phyloP scores from a whole-genome alignment of 2,329 filamentous ascomycete species.

The Alternaria sp. region DNA sequence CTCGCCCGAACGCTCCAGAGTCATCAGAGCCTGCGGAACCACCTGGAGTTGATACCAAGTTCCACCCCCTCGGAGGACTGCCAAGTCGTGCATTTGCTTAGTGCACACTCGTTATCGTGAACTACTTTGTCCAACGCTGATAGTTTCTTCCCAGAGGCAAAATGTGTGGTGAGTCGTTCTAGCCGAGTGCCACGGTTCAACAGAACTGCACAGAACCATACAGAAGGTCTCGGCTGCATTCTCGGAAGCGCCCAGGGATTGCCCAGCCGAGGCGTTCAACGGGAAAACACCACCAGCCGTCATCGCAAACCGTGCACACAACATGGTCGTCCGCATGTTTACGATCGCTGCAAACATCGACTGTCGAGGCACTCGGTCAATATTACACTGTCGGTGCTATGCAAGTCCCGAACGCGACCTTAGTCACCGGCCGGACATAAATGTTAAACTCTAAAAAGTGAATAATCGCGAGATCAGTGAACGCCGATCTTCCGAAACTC shows the following conservation, averaged over 20 bases:
- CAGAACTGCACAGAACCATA: constrained; percentile 11
- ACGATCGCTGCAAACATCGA: background rate
- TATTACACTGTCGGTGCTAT: constrained; percentile 1
- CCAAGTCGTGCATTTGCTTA: background rate
- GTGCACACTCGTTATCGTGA: constrained; percentile 4
- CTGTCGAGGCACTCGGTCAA: background rate
- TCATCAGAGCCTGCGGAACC: background rate
- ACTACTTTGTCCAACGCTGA: background rate
- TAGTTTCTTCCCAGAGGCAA: background rate
- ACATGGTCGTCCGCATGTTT: background rate
- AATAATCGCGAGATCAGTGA: constrained; percentile 3
- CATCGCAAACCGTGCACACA: constrained; percentile 20
- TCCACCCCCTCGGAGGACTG: background rate
- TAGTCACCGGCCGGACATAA: background rate
- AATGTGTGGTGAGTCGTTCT: background rate
- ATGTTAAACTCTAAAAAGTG: background rate
- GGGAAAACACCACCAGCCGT: constrained; percentile 19
- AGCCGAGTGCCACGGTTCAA: constrained; percentile 7
- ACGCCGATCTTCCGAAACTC: constrained; percentile 20
- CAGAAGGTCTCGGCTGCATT: constrained; percentile 20
- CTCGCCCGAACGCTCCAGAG: background rate
- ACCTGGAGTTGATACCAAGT: background rate
- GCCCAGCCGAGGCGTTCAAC: constrained; percentile 22
- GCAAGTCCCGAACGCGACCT: constrained; percentile 10
- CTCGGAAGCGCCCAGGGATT: constrained; percentile 24